These are phyloP conservation scores for Lachnellula willkommii DNA, from an alignment of 2,329 filamentous ascomycete species.

Conservation along the genomic window DNA sequence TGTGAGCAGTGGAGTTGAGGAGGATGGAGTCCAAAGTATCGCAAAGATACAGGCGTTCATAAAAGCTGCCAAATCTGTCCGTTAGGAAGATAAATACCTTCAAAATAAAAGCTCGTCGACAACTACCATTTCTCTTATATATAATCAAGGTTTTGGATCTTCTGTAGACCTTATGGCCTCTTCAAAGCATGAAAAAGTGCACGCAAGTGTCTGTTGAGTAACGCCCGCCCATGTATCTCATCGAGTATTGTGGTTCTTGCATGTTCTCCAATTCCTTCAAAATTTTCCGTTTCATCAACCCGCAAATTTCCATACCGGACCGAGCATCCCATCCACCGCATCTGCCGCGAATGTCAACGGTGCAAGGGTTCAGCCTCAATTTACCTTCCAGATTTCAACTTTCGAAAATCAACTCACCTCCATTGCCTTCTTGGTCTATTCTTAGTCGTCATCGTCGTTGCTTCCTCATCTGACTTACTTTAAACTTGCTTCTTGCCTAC, in stretches of 20 bases:
- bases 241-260: background rate
- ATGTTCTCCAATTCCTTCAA: background rate
- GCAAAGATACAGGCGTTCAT: constrained; percentile 79
- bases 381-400: background rate
- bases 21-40: constrained; percentile 71
- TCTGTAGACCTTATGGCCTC: too few species aligned
- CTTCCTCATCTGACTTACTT: too few species aligned
- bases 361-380: background rate
- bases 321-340: background rate
- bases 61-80: constrained; percentile 57
- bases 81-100: constrained; percentile 12
- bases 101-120: background rate
- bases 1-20: constrained; percentile 91
- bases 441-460: too few species aligned
- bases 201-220: too few species aligned
- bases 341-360: background rate
- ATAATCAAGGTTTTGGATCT: background rate
- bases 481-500: too few species aligned
- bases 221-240: too few species aligned
- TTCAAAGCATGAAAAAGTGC: too few species aligned
- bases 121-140: background rate
- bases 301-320: background rate
- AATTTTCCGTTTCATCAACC: background rate
- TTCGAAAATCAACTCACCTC: too few species aligned
- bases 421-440: too few species aligned